A percentile compares a stretch with the other conserved stretches of the same genome.
phyloP scores from a whole-genome alignment of 2,329 filamentous ascomycete genomes.

The Metarhizium brunneum region DNA sequence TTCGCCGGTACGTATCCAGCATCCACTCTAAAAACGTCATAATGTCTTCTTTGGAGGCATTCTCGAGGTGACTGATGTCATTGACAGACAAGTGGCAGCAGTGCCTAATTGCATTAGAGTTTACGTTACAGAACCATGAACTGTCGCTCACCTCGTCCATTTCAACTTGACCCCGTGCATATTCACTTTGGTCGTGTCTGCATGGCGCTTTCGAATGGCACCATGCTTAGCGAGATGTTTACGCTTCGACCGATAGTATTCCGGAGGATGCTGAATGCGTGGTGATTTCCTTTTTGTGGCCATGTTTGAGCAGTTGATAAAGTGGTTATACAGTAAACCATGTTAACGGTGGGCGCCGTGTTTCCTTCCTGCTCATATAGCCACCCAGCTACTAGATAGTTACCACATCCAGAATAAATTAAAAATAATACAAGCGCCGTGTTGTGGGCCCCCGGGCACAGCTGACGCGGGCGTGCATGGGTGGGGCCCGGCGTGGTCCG shows the following conservation, averaged over 20 bases:
- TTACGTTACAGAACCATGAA: too few relatives aligned
- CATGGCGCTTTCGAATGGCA: background rate
- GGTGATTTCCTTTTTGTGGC: background rate
- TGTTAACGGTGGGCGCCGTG: too few relatives aligned
- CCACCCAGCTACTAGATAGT: too few relatives aligned
- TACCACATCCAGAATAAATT: too few relatives aligned
- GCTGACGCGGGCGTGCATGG: too few relatives aligned
- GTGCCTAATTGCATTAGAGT: background rate
- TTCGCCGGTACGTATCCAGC: background rate
- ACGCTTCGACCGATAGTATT: background rate
- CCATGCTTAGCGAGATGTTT: background rate
- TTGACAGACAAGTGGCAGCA: background rate
- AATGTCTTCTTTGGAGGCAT: background rate
- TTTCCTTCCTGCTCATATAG: too few relatives aligned
- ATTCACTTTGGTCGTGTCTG: background rate
- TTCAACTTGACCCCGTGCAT: background rate
- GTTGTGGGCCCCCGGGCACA: too few relatives aligned
- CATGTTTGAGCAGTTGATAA: too few relatives aligned
- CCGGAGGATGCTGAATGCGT: background rate
- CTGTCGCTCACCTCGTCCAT: background rate
- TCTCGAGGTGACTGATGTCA: background rate
- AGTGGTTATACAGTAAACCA: too few relatives aligned
- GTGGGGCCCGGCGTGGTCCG: background rate
- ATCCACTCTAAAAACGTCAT: background rate
- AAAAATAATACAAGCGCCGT: too few relatives aligned